Evolutionary conservation across 164 flowering plant species (phyloP), one percentile per base, ranked within the genome.

Genomic region (Aristolochia contorta): DNA sequence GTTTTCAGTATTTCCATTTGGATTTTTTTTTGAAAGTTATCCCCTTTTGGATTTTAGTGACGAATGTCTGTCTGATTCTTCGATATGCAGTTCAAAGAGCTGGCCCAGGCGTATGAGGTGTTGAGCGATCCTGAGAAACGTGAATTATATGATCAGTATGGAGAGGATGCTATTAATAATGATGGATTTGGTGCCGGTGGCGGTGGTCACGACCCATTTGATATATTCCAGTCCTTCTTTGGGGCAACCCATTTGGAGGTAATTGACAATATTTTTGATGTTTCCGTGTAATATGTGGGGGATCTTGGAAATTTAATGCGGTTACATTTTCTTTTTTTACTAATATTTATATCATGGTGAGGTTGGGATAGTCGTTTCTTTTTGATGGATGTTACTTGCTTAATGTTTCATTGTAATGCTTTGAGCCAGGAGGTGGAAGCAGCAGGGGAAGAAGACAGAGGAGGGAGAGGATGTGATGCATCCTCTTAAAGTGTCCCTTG

Each of bases 101-200:
- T 89, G 25, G 87, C 96, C 47, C 96, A 89, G 58, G 96, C 96
- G 37, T 89, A 89, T 73, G 96, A 89, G 75, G 96, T 86, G 9
- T 58, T 89, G 47, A 89, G 93, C 64, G 91, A 89, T 32, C 89
- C 93, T 3, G 93, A 89, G 71, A 89, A 89, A 57, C 89, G 96
- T 47, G 89, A 86, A 57, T 78, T 89, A 13, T 89, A 89, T 69
- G 96, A 89, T 65, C 82, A 83, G 61, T 89, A 84, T 68, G 96
- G 96, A 56, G 96, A 89, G 59, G 96, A 89, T 75, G 94, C 96
- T 2, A 91, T 89, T 69, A 89, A 89, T 69, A 89, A 89, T 80
- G 96, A 89, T 67, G 92, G 92, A 74, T 83, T 87, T 87, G 89
- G 87, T 32, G 88, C 85, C 27, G 86, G 86, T 23, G 85, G 69